Evolutionary conservation across 345 rosid species (phyloP).

Genomic region (Citrus maxima): DNA sequence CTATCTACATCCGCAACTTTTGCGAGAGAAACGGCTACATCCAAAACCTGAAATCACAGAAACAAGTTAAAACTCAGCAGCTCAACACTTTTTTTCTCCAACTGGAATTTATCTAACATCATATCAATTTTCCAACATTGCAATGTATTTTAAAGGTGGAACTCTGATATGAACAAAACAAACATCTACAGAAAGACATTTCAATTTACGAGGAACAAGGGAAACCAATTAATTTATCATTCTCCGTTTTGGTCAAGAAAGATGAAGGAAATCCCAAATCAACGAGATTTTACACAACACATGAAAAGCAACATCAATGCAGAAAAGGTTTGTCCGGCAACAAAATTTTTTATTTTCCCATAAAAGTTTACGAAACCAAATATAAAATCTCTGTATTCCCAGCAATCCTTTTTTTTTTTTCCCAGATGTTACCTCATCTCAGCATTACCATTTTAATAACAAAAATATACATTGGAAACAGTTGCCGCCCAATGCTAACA

Average conservation of each 20-base stretch:
- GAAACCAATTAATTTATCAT: not conserved
- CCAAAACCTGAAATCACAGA: conserved; percentile 42
- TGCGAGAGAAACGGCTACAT: conserved; percentile 83
- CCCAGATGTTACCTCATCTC: too few relatives aligned
- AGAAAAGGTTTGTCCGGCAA: not conserved
- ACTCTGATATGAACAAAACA: not conserved
- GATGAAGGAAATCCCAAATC: not conserved
- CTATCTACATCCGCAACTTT: conserved; percentile 93
- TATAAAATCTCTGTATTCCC: too few relatives aligned
- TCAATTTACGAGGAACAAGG: not conserved
- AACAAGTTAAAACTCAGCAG: not conserved
- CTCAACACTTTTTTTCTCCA: not conserved
- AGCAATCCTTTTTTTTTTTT: too few relatives aligned
- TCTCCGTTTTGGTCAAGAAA: not conserved
- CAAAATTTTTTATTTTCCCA: not conserved
- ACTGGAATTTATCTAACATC: not conserved
- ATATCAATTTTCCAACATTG: not conserved
- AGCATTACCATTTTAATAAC: too few relatives aligned
- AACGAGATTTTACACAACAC: too few relatives aligned
- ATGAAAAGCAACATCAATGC: not conserved
- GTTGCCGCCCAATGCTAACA: too few relatives aligned
- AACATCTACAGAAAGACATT: not conserved
- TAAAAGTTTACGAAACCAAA: not conserved
- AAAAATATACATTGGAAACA: too few relatives aligned
- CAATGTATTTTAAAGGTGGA: not conserved